Evolutionary conservation across 2,329 filamentous ascomycete genomes (phyloP).

Genomic region (Colletotrichum acutatum): DNA sequence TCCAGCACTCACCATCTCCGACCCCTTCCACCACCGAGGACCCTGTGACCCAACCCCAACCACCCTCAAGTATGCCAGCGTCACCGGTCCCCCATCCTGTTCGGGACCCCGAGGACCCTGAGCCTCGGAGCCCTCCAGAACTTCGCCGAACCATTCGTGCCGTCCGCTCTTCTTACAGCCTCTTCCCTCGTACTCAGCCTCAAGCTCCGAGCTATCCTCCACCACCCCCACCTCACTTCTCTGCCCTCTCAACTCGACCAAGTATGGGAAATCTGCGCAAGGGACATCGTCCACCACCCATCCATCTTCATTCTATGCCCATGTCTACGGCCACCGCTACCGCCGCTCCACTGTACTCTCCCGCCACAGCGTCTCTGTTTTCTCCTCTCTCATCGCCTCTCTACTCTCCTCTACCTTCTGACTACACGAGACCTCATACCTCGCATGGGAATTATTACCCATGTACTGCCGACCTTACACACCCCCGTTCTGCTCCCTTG

Average conservation of each 20-base stretch:
- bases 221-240: slow-evolving; percentile 17
- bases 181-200: slow-evolving; percentile 32
- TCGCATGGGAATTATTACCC: slow-evolving; percentile 15
- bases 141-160: slow-evolving; percentile 37
- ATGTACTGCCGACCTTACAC: slow-evolving; percentile 26
- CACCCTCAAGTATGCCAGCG: slow-evolving; percentile 18
- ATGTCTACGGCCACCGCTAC: background rate
- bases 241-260: slow-evolving; percentile 4
- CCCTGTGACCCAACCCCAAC: slow-evolving; percentile 27
- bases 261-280: slow-evolving; percentile 25
- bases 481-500: slow-evolving; percentile 33
- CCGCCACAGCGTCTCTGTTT: slow-evolving; percentile 31
- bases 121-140: slow-evolving; percentile 10
- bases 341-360: slow-evolving; percentile 13
- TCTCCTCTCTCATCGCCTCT: slow-evolving; percentile 28
- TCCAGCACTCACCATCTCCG: slow-evolving; percentile 13
- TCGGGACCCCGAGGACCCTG: slow-evolving; percentile 10
- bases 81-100: slow-evolving; percentile 8
- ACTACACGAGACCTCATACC: slow-evolving; percentile 29
- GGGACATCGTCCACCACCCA: slow-evolving; percentile 30
- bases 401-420: slow-evolving; percentile 20
- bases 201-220: slow-evolving; percentile 11
- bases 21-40: slow-evolving; percentile 3
- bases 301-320: slow-evolving; percentile 34
- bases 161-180: slow-evolving; percentile 36